phyloP scores from a whole-genome alignment of 2,329 filamentous ascomycete genomes.

The Mariannaea sp. region DNA sequence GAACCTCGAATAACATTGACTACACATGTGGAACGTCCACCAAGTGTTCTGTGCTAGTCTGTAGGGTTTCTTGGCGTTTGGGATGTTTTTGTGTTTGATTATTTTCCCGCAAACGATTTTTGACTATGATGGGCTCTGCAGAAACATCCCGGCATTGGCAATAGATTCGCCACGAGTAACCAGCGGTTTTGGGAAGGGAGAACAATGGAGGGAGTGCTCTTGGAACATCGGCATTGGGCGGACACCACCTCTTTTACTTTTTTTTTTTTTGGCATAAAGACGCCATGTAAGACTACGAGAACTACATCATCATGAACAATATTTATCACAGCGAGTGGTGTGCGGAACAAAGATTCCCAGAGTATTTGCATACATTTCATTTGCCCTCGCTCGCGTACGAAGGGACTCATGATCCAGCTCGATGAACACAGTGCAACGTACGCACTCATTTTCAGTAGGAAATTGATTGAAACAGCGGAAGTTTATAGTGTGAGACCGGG shows the following conservation, averaged over 20 bases:
- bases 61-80: constrained; percentile 24
- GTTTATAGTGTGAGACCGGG: background rate
- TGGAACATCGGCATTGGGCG: background rate
- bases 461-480: constrained; percentile 1
- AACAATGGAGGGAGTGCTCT: background rate
- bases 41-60: constrained; percentile 13
- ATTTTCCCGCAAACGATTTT: constrained; percentile 1
- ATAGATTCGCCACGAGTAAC: constrained; percentile 1
- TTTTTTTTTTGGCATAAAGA: background rate
- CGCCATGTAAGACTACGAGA: constrained; percentile 9
- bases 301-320: background rate
- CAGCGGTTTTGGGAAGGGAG: background rate
- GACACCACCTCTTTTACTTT: too few relatives aligned
- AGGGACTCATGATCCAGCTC: constrained; percentile 4
- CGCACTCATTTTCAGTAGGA: background rate
- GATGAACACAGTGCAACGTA: background rate
- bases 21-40: constrained; percentile 3
- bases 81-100: constrained; percentile 44
- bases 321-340: constrained; percentile 14
- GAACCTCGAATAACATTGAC: constrained; percentile 64
- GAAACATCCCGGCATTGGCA: background rate
- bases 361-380: background rate
- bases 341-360: constrained; percentile 2
- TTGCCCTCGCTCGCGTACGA: background rate
- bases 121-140: background rate